phyloP scores from a whole-genome alignment of 2,329 filamentous ascomycete species.

The Claviceps arundinis region DNA sequence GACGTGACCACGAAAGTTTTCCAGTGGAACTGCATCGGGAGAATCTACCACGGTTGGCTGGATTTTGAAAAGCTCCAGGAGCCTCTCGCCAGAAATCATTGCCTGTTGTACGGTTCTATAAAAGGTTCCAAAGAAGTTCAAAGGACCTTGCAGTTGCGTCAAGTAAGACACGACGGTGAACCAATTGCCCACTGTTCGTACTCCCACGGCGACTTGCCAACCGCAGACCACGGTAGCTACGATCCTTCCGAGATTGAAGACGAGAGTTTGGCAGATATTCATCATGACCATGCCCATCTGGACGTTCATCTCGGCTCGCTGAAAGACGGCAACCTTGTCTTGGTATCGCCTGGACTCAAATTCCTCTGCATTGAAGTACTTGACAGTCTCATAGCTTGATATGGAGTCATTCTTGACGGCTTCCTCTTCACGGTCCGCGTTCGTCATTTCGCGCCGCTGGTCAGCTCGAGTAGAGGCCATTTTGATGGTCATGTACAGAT shows the following conservation, averaged over 20 bases:
- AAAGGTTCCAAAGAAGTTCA: constrained; percentile 88
- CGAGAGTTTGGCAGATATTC: constrained; percentile 68
- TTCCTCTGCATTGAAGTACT: constrained; percentile 76
- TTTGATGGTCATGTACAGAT: constrained; percentile 90
- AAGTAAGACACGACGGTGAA: constrained; percentile 64
- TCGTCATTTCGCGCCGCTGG: constrained; percentile 85
- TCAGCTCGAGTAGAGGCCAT: constrained; percentile 90
- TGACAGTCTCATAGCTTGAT: constrained; percentile 93
- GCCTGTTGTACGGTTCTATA: constrained; percentile 92
- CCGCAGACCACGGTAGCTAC: constrained; percentile 61
- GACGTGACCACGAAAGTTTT: constrained; percentile 65
- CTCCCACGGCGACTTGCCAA: constrained; percentile 59
- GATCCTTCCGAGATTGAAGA: constrained; percentile 67
- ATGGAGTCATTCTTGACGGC: constrained; percentile 98
- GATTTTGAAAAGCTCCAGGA: constrained; percentile 93
- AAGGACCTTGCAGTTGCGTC: constrained; percentile 63
- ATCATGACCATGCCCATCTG: constrained; percentile 65
- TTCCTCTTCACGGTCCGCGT: constrained; percentile 86
- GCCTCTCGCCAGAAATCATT: constrained; percentile 92
- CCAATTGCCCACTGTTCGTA: constrained; percentile 56
- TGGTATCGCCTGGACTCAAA: constrained; percentile 68
- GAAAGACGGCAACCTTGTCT: constrained; percentile 56
- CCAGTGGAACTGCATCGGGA: constrained; percentile 48
- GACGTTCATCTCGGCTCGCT: constrained; percentile 62
- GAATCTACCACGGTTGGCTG: constrained; percentile 79